Evolutionary conservation across 2,329 filamentous ascomycete genomes (phyloP).

Genomic region (Colletotrichum cuscutae): DNA sequence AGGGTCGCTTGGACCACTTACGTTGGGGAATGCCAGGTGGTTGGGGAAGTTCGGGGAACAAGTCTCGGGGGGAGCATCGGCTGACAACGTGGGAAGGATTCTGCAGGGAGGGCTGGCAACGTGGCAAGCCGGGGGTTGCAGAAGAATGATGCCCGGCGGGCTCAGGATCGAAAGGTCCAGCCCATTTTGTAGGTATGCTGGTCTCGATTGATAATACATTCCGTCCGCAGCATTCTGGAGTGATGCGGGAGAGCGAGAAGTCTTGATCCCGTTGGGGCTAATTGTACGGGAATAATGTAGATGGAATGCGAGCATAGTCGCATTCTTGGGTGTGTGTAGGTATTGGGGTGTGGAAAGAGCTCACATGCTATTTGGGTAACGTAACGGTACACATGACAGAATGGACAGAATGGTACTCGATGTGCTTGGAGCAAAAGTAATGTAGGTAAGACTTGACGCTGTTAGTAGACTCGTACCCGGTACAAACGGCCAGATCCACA

Average conservation of each 20-base stretch:
- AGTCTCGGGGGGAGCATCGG: not conserved
- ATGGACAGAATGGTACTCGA: not conserved
- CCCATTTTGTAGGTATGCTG: not conserved
- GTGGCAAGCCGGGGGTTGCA: slow-evolving; percentile 21
- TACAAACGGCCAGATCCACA: not conserved
- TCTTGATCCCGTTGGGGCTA: not conserved
- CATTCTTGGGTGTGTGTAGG: not conserved
- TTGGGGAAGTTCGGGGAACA: not conserved
- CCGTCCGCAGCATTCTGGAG: not conserved
- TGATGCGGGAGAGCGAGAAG: not conserved
- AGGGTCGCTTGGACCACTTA: slow-evolving; percentile 4
- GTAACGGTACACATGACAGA: not conserved
- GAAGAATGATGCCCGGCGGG: not conserved
- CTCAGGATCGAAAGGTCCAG: not conserved
- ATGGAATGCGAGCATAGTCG: not conserved
- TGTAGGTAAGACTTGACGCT: not conserved
- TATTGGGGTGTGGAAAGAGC: not conserved
- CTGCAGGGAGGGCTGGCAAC: slow-evolving; percentile 14
- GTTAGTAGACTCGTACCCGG: not conserved
- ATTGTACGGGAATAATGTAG: not conserved
- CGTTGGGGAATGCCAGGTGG: slow-evolving; percentile 12
- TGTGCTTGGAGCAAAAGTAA: not conserved
- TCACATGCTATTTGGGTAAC: not conserved
- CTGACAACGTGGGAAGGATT: slow-evolving; percentile 19
- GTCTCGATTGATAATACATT: too few species aligned